These are phyloP conservation scores for Cladosporium sp. DNA, from an alignment of 2,329 filamentous ascomycete species.

Conservation along the genomic window DNA sequence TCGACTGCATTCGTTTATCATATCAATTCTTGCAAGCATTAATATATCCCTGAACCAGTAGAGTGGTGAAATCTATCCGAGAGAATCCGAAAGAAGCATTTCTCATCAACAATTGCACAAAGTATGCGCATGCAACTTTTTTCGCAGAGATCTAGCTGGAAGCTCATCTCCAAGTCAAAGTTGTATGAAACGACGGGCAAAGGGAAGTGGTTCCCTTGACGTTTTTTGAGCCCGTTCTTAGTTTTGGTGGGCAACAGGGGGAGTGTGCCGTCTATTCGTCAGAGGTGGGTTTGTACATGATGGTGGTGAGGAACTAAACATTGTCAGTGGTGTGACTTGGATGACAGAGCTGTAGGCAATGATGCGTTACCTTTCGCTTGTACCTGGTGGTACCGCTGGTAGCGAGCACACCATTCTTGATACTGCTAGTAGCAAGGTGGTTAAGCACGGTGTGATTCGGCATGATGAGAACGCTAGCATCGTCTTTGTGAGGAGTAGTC, in stretches of 20 bases:
- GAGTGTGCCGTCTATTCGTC: constrained; percentile 7
- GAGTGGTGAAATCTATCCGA: constrained; percentile 3
- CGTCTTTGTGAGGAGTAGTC: constrained; percentile 88
- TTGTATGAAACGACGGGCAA: neutral
- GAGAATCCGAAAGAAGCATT: neutral
- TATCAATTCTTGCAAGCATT: constrained; percentile 5
- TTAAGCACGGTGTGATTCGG: constrained; percentile 97
- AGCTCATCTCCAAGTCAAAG: neutral
- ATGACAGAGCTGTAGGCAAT: too few relatives aligned
- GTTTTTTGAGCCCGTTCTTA: neutral
- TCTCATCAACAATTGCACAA: constrained; percentile 6
- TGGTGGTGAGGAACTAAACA: constrained; percentile 80
- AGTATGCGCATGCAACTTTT: neutral
- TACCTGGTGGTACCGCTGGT: constrained; percentile 97
- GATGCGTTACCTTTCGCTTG: constrained; percentile 70
- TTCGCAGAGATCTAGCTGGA: neutral
- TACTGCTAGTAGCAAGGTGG: constrained; percentile 93
- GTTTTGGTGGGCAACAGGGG: neutral
- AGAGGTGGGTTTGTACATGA: constrained; percentile 86
- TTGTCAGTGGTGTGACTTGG: constrained; percentile 13
- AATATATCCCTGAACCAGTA: neutral
- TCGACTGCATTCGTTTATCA: neutral
- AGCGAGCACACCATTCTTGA: constrained; percentile 91
- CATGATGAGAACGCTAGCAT: constrained; percentile 94
- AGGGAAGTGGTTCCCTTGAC: neutral